A percentile compares a stretch with the other conserved stretches of the same genome.
These are phyloP conservation scores for Neoboletus subvelutipes DNA, from an alignment of 768 basidiomycete species.

Conservation along the genomic window DNA sequence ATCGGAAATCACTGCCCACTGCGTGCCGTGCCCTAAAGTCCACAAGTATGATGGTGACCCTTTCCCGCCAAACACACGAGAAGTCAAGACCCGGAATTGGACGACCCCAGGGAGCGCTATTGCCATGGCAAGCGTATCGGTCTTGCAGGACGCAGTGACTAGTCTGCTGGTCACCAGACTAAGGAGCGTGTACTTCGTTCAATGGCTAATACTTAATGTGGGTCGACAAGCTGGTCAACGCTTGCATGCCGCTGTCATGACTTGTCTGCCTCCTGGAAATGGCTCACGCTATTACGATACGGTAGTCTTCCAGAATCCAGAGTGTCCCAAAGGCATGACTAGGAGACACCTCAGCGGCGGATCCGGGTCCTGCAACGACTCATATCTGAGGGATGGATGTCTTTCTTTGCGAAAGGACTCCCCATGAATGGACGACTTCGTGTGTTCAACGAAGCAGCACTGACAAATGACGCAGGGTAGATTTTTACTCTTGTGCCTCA, in stretches of 20 bases:
- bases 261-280: too few species aligned
- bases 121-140: background rate
- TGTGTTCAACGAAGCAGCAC: too few species aligned
- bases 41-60: background rate
- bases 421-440: too few species aligned
- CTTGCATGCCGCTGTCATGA: too few species aligned
- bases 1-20: too few species aligned
- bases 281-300: background rate
- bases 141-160: too few species aligned
- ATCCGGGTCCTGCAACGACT: background rate
- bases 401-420: background rate
- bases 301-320: background rate
- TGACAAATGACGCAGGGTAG: background rate
- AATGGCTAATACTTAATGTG: background rate
- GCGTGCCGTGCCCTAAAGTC: background rate
- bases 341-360: too few species aligned
- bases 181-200: background rate
- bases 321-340: too few species aligned
- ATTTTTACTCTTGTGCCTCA: background rate
- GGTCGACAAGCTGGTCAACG: too few species aligned
- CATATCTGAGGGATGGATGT: background rate
- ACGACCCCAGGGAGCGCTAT: background rate
- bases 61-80: background rate
- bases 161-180: too few species aligned
- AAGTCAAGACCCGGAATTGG: background rate